Evolutionary conservation across 2,329 filamentous ascomycete species (phyloP).

Genomic region (Ophiostoma perfectum): DNA sequence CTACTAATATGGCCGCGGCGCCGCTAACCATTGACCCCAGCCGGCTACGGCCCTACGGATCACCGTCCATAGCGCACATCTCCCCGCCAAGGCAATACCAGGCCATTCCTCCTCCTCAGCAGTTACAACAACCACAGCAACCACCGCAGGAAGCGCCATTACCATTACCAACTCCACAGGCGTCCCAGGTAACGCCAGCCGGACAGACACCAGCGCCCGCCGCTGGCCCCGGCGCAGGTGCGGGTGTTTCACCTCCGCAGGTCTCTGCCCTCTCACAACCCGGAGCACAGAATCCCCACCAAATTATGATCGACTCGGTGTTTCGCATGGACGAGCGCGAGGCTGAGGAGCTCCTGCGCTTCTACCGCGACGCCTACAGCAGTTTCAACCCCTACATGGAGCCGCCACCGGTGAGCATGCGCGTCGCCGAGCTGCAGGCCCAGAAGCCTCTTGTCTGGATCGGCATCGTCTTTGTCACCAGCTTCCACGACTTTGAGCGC

Average conservation of each 20-base stretch:
- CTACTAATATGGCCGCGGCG: background rate
- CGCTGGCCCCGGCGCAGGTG: background rate
- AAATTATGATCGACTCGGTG: conserved; percentile 17
- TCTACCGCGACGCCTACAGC: conserved; percentile 25
- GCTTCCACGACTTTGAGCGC: conserved; percentile 26
- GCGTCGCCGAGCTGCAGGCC: conserved; percentile 22
- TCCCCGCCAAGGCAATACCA: background rate
- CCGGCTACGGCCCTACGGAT: background rate
- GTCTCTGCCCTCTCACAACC: background rate
- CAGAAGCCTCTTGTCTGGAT: conserved; percentile 28
- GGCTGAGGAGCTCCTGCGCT: conserved; percentile 25
- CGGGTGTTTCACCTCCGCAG: background rate
- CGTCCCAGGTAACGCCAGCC: conserved; percentile 7
- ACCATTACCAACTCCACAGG: conserved; percentile 12
- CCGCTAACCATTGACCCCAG: background rate
- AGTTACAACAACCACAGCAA: background rate
- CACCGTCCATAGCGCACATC: background rate
- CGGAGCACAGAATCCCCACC: conserved; percentile 16
- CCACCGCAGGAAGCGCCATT: conserved; percentile 5
- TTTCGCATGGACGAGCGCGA: conserved; percentile 23
- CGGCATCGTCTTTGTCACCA: conserved; percentile 27
- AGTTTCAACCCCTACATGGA: conserved; percentile 25
- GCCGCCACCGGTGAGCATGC: conserved; percentile 12
- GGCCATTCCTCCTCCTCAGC: background rate
- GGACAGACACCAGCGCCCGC: background rate